phyloP scores from a whole-genome alignment of 306 rosid species.

The Sesbania bispinosa region DNA sequence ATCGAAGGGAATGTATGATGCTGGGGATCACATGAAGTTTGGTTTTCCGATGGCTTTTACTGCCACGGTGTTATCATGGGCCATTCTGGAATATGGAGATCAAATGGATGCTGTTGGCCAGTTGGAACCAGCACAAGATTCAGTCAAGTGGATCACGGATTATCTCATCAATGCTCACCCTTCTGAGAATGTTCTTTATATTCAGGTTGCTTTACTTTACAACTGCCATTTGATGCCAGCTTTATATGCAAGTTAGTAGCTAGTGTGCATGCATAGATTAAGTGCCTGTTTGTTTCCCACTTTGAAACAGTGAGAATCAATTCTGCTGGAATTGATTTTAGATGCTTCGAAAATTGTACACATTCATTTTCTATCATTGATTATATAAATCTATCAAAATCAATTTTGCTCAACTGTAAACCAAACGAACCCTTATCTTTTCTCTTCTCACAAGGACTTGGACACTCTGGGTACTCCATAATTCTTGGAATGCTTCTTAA shows the following conservation, averaged over 20 bases:
- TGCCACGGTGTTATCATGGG: constrained; percentile 89
- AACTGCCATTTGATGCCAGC: not conserved
- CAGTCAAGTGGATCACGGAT: constrained; percentile 95
- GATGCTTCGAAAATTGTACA: too few species aligned
- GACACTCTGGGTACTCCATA: not conserved
- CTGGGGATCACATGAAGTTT: constrained; percentile 95
- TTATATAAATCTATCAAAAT: too few species aligned
- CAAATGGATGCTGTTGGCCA: constrained; percentile 80
- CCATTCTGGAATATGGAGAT: constrained; percentile 91
- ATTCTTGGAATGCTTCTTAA: not conserved
- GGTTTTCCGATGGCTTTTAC: constrained; percentile 95
- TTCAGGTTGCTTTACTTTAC: constrained; percentile 60
- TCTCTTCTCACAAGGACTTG: not conserved
- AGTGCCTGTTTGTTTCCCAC: too few species aligned
- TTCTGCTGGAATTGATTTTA: too few species aligned
- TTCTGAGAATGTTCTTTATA: constrained; percentile 70
- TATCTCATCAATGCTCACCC: constrained; percentile 80
- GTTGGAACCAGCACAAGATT: constrained; percentile 60
- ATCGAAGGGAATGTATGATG: constrained; percentile 90
- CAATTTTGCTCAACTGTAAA: too few species aligned
- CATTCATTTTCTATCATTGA: too few species aligned
- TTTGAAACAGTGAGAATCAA: too few species aligned
- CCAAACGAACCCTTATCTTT: not conserved
- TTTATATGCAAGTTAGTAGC: constrained; percentile 9
- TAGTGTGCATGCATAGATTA: constrained; percentile 4